Evolutionary conservation across 2,329 filamentous ascomycete genomes (phyloP).

Genomic region (Scedosporium minutisporum): DNA sequence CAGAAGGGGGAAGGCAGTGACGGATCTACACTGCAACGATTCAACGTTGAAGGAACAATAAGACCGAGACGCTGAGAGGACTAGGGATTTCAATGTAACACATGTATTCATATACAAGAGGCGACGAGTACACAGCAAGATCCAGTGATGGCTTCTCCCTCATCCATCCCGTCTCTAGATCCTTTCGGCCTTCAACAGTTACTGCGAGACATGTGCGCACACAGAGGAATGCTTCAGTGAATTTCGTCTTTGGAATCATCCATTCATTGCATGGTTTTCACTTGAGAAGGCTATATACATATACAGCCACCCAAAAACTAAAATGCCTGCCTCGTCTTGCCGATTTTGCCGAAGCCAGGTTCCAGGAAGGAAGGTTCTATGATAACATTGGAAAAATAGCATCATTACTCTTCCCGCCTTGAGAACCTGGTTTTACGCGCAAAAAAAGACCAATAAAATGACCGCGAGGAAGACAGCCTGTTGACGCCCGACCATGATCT

Average conservation of each 20-base stretch:
- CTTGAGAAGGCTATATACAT: not conserved
- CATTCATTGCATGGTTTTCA: slow-evolving; percentile 3
- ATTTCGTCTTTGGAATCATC: not conserved
- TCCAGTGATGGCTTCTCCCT: not conserved
- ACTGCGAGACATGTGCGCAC: not conserved
- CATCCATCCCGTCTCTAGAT: too few relatives aligned
- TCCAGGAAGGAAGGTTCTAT: not conserved
- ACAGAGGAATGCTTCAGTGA: not conserved
- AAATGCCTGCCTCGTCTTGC: slow-evolving; percentile 1
- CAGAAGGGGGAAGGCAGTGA: too few relatives aligned
- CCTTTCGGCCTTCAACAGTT: not conserved
- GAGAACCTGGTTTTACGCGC: not conserved
- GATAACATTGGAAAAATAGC: not conserved
- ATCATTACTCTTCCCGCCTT: not conserved
- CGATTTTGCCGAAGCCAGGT: not conserved
- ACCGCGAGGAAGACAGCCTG: slow-evolving; percentile 5
- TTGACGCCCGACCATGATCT: slow-evolving; percentile 7
- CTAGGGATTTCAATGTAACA: too few relatives aligned
- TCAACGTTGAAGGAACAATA: too few relatives aligned
- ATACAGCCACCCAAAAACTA: not conserved
- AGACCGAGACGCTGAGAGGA: too few relatives aligned
- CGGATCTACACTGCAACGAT: too few relatives aligned
- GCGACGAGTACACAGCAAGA: too few relatives aligned
- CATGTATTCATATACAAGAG: too few relatives aligned
- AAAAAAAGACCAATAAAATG: slow-evolving; percentile 3